Evolutionary conservation across 2,329 filamentous ascomycete genomes (phyloP), one percentile per base, ranked within the genome.

Genomic region (Penicillium thymicola): DNA sequence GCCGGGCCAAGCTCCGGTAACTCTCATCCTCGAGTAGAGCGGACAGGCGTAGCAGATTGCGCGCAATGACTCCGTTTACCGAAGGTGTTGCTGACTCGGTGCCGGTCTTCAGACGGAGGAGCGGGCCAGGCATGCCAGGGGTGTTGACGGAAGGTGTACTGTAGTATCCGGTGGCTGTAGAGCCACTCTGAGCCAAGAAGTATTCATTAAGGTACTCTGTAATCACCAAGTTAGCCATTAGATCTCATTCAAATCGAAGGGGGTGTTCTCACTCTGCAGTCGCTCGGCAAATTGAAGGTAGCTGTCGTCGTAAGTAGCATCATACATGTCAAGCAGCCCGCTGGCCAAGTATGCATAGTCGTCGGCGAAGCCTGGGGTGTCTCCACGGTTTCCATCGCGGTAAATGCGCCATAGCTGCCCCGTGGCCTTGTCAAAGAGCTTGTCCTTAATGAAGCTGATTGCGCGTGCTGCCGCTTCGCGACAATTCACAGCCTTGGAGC

Each of bases 51-150:
- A 94, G 89, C n/a, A 97, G 79, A 69, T 97, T 97, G 16, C 85
- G 82, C 0, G 90, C 89, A n/a, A 89, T 89, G 6, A 93, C 84
- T 38, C 90, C 91, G 70, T 99, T 99, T 50, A 90, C 89, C 0
- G 91, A 94, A 0, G 94, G 94, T 58, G 94, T 88, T 1, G 91
- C 88, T 5, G 90, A 90, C 73, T 99, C 94, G 83, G 97, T 97
- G 62, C 92, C 94, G 60, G 95, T 91, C 75, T 99, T 99, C 48
- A 97, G 83, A 25, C 93, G 88, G 58, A 97, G 84, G 57, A 97
- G 87, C 14, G 75, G 74, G 9, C 70, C 68, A 0, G 75, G 75
- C 28, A 88, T 82, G 66, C 92, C 85, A 0, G 85, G 78, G 10
- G 87, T 85, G 41, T 81, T 75, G 13, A 57, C 76, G 7, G 73